Base-by-base conservation (phyloP, 2,329 filamentous ascomycete genomes). In the Taxawa tesnikishii region DNA sequence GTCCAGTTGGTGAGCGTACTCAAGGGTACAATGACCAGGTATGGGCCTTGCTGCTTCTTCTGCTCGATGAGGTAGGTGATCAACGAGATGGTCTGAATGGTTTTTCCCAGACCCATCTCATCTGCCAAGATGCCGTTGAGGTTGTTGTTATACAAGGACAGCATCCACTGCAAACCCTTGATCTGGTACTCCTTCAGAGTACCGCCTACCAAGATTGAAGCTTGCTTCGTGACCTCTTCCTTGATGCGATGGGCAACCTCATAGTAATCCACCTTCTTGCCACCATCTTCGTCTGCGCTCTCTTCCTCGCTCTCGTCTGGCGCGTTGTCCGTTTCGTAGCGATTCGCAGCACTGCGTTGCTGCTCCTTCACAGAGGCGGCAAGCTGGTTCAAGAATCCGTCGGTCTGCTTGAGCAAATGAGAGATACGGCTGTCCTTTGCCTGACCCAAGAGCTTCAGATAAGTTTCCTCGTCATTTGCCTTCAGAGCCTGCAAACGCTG, bases 31-130 rank as follows among this genome's bases (percentile, higher is more conserved):
- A 98, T 94, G 47, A 98, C 90, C 41, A 98, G 66, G 58, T 90
- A 98, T 0, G 90, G 90, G 0, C 90, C 90, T 33, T 75, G 75
- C 50, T 96, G 87, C 46, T 79, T 73, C 67, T 98, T 98, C 63
- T 75, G 80, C 64, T 96, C 90, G 45, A 98, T 94, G 40, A 98
- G 77, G 53, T 98, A 92, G 3, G 88, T 94, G 49, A 98, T 82
- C 61, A 98, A 65, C 67, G 83, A 93, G 60, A 98, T 98, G 27
- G 90, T 96, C 60, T 98, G 90, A 47, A 98, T 98, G 1, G 90
- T 98, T 65, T 98, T 98, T 58, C 90, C 90, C 43, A 98, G 83
- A 78, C 90, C 90, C 90, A 98, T 98, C 62, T 98, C 90, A 50
- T 98, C 90, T 37, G 90, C 90, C 48, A 98, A 67, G 44, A 98